Percentiles rank a stretch among this genome's conserved stretches.
Conservation (phyloP, 768 basidiomycete genomes). For the Crassisporium funariophilum region DNA sequence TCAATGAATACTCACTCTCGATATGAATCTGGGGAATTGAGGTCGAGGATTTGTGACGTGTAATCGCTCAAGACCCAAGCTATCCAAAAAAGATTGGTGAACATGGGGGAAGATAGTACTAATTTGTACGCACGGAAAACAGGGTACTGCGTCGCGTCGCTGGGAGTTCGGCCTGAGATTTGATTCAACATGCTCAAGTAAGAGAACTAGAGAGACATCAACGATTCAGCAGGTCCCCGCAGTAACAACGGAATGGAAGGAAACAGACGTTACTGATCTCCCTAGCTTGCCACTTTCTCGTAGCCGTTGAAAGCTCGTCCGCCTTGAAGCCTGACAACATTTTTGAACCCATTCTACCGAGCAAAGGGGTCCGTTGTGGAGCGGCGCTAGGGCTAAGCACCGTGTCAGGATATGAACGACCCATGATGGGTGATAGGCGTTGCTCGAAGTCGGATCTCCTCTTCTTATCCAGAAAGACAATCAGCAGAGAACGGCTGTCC, state of each 20-base stretch:
- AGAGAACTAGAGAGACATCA: constrained; percentile 60
- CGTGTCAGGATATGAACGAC: constrained; percentile 41
- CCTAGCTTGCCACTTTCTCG: constrained; percentile 83
- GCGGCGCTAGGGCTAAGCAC: constrained; percentile 46
- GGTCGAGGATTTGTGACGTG: constrained; percentile 65
- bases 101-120: not conserved
- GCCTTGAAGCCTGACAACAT: constrained; percentile 49
- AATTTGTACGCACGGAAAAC: constrained; percentile 67
- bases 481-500: constrained; percentile 84
- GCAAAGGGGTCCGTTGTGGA: constrained; percentile 55
- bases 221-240: not conserved
- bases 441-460: constrained; percentile 63
- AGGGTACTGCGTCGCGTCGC: constrained; percentile 94
- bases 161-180: constrained; percentile 89
- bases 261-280: constrained; percentile 86
- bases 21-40: constrained; percentile 61
- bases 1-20: constrained; percentile 60
- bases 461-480: constrained; percentile 76
- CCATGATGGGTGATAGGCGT: constrained; percentile 50
- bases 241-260: not conserved
- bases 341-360: constrained; percentile 54
- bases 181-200: constrained; percentile 91
- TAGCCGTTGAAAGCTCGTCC: constrained; percentile 72
- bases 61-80: constrained; percentile 93
- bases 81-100: constrained; percentile 28